Conservation (phyloP, 306 rosid species). For the Pyrus betulifolia region DNA sequence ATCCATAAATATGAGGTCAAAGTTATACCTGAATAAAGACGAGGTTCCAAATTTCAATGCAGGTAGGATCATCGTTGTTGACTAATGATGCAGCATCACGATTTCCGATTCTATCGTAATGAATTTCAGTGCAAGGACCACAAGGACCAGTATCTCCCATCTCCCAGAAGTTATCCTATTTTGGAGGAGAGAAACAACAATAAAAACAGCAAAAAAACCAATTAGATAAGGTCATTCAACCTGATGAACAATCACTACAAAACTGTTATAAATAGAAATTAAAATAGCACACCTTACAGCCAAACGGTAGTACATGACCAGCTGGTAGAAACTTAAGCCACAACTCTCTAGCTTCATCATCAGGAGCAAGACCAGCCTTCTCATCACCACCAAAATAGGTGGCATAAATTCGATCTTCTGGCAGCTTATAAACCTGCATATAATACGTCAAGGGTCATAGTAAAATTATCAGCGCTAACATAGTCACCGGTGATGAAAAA, state of each 20-base stretch:
- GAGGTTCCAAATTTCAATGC: constrained; percentile 96
- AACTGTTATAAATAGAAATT: background rate
- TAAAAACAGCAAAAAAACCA: background rate
- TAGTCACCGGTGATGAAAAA: background rate
- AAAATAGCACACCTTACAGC: constrained; percentile 55
- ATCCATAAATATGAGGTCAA: background rate
- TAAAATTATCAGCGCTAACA: background rate
- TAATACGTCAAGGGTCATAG: background rate
- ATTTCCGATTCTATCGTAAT: constrained; percentile 86
- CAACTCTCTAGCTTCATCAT: constrained; percentile 70
- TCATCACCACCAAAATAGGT: constrained; percentile 96
- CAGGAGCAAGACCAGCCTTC: constrained; percentile 81
- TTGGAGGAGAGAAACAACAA: background rate
- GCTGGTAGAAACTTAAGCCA: constrained; percentile 85
- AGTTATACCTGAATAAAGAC: constrained; percentile 85
- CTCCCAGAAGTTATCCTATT: constrained; percentile 98
- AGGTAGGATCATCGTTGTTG: constrained; percentile 88
- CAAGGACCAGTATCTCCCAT: constrained; percentile 99
- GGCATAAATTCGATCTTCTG: constrained; percentile 66
- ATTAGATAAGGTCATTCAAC: background rate
- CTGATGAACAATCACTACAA: background rate
- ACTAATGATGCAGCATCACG: constrained; percentile 94
- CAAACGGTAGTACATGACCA: constrained; percentile 88
- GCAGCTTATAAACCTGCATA: constrained; percentile 72
- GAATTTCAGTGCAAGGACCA: constrained; percentile 98